Evolutionary conservation across 805 yeast genomes (phyloP).

Genomic region (Cyberlindnera sargentensis): DNA sequence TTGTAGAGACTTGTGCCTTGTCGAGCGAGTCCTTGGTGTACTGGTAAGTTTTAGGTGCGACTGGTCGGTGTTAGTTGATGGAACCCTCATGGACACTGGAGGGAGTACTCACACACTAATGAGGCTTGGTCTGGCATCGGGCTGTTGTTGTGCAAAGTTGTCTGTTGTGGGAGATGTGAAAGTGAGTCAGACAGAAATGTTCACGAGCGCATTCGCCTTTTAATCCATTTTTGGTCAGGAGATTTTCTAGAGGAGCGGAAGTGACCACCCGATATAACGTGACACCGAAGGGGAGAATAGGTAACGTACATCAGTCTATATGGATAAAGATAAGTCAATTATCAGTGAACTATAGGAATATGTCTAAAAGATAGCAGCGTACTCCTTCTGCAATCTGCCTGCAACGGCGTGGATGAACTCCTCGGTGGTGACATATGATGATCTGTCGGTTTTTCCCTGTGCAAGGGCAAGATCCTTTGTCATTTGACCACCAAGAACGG

Average conservation of each 20-base stretch:
- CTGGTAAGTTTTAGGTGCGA: conserved; percentile 87
- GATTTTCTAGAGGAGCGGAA: too few species aligned
- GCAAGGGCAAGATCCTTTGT: conserved; percentile 94
- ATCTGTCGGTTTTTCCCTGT: conserved; percentile 77
- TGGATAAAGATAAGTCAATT: not conserved
- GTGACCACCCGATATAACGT: too few species aligned
- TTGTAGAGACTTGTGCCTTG: conserved; percentile 41
- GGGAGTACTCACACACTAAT: conserved; percentile 17
- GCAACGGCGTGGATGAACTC: conserved; percentile 85
- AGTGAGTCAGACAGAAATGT: too few species aligned
- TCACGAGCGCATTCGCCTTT: too few species aligned
- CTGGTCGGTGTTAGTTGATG: conserved; percentile 6
- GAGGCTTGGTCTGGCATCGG: conserved; percentile 11
- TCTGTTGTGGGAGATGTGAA: too few species aligned
- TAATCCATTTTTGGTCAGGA: too few species aligned
- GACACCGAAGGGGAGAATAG: too few species aligned
- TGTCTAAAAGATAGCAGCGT: conserved; percentile 5
- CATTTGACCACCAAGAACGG: conserved; percentile 86
- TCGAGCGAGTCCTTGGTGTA: conserved; percentile 62
- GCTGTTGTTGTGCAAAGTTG: too few species aligned
- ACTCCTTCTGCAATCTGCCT: conserved; percentile 38
- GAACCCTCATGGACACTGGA: not conserved
- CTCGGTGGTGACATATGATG: conserved; percentile 81
- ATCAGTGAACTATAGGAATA: not conserved
- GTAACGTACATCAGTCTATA: not conserved